Evolutionary conservation across 2,329 filamentous ascomycete species (phyloP).

Genomic region (Xylariaceae sp.): DNA sequence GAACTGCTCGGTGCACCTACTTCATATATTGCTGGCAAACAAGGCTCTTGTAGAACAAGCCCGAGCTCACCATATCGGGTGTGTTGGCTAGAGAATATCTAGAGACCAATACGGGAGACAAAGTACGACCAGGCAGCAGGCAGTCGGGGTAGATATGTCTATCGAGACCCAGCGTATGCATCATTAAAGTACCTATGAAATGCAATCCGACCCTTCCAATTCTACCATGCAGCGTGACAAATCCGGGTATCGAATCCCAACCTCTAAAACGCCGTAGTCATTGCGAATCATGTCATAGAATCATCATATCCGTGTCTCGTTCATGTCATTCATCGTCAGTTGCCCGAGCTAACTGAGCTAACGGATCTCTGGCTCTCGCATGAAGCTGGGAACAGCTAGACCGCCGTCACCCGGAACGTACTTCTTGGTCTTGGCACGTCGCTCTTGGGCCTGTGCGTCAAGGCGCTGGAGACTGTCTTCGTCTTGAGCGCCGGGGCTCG

Average conservation of each 20-base stretch:
- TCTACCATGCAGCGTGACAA: neutral
- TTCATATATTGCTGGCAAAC: too few relatives aligned
- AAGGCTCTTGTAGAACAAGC: too few relatives aligned
- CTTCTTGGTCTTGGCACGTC: conserved; percentile 27
- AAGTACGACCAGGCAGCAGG: neutral
- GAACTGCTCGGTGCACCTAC: too few relatives aligned
- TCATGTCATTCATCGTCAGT: neutral
- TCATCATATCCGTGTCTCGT: conserved; percentile 3
- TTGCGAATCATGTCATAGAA: conserved; percentile 3
- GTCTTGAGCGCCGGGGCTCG: conserved; percentile 31
- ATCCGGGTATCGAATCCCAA: conserved; percentile 16
- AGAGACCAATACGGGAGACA: too few relatives aligned
- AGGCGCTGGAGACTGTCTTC: conserved; percentile 30
- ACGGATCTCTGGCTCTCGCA: conserved; percentile 40
- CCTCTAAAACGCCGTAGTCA: conserved; percentile 11
- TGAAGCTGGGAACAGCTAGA: conserved; percentile 35
- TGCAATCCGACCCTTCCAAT: neutral
- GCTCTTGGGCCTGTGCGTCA: conserved; percentile 29
- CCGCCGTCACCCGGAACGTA: conserved; percentile 32
- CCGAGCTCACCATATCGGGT: too few relatives aligned
- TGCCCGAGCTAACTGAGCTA: conserved; percentile 13
- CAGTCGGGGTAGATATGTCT: neutral
- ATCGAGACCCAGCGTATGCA: neutral
- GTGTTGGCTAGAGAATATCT: too few relatives aligned
- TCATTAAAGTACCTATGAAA: neutral